Base-by-base conservation (phyloP, 2,329 filamentous ascomycete genomes). In the Aspergillus piperis region DNA sequence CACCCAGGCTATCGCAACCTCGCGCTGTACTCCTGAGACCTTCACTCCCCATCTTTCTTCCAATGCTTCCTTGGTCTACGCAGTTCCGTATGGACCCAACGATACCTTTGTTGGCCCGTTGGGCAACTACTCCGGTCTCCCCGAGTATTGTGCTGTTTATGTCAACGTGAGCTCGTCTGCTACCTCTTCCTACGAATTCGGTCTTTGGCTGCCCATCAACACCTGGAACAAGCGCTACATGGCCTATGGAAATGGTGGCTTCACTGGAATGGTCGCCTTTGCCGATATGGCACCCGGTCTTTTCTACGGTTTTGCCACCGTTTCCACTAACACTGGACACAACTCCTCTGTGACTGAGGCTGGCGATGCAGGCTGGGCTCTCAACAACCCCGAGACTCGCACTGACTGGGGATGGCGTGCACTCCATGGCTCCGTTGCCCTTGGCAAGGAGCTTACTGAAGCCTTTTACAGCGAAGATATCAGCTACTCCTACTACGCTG, bases 371-470 rank as follows among this genome's bases (percentile, higher is more conserved):
- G 71, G 77, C 53, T 70, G 51, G 67, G 57, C 60, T 32, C 54
- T 56, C 32, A 52, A 63, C 27, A 57, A 78, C 4, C 72, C 75
- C 1, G 75, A 75, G 30, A 71, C 64, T 7, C 53, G 74, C 3
- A 72, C 71, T 13, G 79, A 82, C 58, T 78, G 69, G 65, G 75
- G 70, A 8, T 75, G 71, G 39, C 69, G 75, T 21, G 72, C 75
- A 5, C 72, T 82, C 72, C 84, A 86, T 64, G 81, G 79, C 8
- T 80, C 81, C 0, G 78, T 83, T 3, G 76, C 76, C 2, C 61
- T 81, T 11, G 80, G 80, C 5, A 85, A 85, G 66, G 57, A 73
- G 10, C 70, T 86, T 11, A 76, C 79, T 1, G 66, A 80, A 32
- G 72, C 73, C 0, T 86, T 82, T 71, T 86, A 86, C 62, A 70